These are phyloP conservation scores for Botryococcus braunii DNA, from an alignment of 163 green algal species.

Conservation along the genomic window DNA sequence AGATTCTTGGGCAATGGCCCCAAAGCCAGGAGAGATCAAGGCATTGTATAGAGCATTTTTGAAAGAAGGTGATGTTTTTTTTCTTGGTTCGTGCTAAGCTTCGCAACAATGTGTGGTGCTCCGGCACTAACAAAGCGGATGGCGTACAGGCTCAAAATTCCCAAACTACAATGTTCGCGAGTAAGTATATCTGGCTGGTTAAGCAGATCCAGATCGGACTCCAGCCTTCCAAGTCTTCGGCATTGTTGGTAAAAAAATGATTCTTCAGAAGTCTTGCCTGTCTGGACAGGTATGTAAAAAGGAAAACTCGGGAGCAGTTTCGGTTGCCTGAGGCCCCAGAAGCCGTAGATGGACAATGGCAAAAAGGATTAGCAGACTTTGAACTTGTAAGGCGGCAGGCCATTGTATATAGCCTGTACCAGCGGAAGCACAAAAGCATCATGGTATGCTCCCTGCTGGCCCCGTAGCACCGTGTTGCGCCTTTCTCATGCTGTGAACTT, in stretches of 20 bases:
- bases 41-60: constrained; percentile 24
- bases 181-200: constrained; percentile 15
- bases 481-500: neutral
- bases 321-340: neutral
- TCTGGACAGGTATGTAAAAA: constrained; percentile 26
- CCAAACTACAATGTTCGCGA: constrained; percentile 46
- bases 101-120: neutral
- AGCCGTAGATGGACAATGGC: constrained; percentile 7
- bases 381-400: constrained; percentile 32
- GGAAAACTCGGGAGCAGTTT: constrained; percentile 25
- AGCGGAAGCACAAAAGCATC: constrained; percentile 30
- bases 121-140: neutral
- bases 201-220: no score
- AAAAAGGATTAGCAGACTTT: constrained; percentile 16
- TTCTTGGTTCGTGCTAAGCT: neutral
- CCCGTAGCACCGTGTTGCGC: neutral
- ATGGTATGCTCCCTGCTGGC: constrained; percentile 25
- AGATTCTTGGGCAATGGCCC: no score
- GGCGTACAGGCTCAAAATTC: constrained; percentile 28
- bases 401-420: constrained; percentile 38
- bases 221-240: constrained; percentile 6
- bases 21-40: constrained; percentile 16
- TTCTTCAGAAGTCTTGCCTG: neutral
- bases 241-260: neutral
- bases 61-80: constrained; percentile 9